Evolutionary conservation across 2,329 filamentous ascomycete species (phyloP).

Genomic region (Oidium heveae): DNA sequence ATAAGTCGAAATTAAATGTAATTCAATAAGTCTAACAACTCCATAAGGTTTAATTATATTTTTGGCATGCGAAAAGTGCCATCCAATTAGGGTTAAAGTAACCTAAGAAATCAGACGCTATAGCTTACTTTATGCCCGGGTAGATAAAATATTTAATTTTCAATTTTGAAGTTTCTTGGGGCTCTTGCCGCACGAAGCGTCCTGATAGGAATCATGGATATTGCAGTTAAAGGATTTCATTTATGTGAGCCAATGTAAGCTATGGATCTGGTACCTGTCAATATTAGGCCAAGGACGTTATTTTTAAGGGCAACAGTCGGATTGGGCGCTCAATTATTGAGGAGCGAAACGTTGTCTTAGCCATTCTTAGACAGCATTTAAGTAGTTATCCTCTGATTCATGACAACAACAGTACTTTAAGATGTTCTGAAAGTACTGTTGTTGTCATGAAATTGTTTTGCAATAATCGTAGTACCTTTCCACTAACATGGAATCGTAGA

Average conservation of each 20-base stretch:
- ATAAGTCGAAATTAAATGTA: background rate
- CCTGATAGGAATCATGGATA: background rate
- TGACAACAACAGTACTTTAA: too few relatives aligned
- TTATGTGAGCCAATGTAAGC: background rate
- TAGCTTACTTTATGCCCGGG: background rate
- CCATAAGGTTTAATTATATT: background rate
- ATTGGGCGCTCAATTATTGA: background rate
- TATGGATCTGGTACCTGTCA: background rate
- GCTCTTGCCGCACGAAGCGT: background rate
- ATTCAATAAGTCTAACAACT: background rate
- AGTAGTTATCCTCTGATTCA: too few relatives aligned
- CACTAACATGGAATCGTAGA: too few relatives aligned
- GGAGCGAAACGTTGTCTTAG: background rate
- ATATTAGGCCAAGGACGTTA: background rate
- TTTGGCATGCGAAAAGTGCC: background rate
- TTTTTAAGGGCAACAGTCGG: background rate
- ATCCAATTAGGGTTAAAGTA: background rate
- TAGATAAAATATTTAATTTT: background rate
- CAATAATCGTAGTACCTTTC: too few relatives aligned
- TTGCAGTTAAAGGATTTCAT: background rate
- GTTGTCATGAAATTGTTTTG: too few relatives aligned
- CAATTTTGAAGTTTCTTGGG: background rate
- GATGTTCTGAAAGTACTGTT: too few relatives aligned
- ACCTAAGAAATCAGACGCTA: background rate
- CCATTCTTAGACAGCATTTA: background rate